phyloP scores from a whole-genome alignment of 1,284 basidiomycete genomes.

The Heliocybe sulcata region DNA sequence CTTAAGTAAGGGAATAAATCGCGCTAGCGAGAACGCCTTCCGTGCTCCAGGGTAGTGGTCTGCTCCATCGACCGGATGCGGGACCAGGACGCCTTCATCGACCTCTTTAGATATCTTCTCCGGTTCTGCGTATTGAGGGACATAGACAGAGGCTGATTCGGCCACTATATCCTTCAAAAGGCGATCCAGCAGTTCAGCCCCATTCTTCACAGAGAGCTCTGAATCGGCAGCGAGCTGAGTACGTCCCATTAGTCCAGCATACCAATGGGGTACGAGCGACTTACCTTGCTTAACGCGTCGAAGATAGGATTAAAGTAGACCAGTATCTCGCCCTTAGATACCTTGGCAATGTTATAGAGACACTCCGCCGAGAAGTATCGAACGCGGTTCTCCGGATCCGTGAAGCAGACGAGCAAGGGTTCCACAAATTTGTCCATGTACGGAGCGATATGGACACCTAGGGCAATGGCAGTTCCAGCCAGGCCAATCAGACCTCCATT shows the following conservation, averaged over 20 bases:
- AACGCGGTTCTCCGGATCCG: slow-evolving; percentile 91
- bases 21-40: slow-evolving; percentile 88
- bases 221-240: slow-evolving; percentile 90
- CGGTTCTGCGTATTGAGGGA: slow-evolving; percentile 82
- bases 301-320: slow-evolving; percentile 99
- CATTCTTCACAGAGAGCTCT: slow-evolving; percentile 96
- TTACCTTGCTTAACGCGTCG: slow-evolving; percentile 91
- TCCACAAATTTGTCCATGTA: slow-evolving; percentile 93
- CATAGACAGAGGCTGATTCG: slow-evolving; percentile 93
- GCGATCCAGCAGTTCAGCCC: slow-evolving; percentile 95
- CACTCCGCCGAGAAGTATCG: slow-evolving; percentile 97
- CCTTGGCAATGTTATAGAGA: slow-evolving; percentile 97
- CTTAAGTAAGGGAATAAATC: slow-evolving; percentile 90
- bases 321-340: slow-evolving; percentile 95
- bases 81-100: slow-evolving; percentile 55
- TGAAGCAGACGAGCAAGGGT: slow-evolving; percentile 89
- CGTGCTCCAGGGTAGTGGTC: slow-evolving; percentile 42
- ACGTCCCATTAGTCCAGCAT: slow-evolving; percentile 7
- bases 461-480: slow-evolving; percentile 92
- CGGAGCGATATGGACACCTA: slow-evolving; percentile 88
- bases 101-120: slow-evolving; percentile 51
- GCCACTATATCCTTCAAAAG: slow-evolving; percentile 97
- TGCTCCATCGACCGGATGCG: slow-evolving; percentile 49
- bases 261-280: slow-evolving; percentile 14
- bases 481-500: slow-evolving; percentile 97